phyloP scores from a whole-genome alignment of 2,329 filamentous ascomycete species.

The Microsporum canis region DNA sequence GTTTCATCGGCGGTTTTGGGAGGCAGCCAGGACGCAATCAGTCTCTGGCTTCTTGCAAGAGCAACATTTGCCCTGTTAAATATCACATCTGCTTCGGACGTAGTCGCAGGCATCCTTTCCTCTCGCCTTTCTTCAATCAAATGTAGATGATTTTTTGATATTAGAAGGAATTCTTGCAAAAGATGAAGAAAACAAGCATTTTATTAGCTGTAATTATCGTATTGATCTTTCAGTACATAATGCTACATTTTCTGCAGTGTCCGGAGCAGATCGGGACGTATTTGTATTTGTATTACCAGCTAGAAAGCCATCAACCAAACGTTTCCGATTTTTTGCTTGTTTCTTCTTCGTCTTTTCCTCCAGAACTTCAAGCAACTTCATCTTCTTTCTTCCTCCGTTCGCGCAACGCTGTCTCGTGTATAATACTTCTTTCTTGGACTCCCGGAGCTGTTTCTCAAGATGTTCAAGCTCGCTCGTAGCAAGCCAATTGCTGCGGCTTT shows the following conservation, averaged over 20 bases:
- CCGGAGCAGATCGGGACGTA: constrained; percentile 1
- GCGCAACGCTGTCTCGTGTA: neutral
- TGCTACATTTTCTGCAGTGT: neutral
- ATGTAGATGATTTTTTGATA: neutral
- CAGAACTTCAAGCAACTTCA: neutral
- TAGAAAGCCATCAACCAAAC: neutral
- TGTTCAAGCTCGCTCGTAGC: constrained; percentile 82
- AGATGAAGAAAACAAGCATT: neutral
- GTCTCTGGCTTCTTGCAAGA: constrained; percentile 42
- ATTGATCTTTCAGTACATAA: neutral
- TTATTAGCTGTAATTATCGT: neutral
- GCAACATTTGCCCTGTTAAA: constrained; percentile 44
- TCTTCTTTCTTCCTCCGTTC: neutral
- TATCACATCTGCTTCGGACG: constrained; percentile 43
- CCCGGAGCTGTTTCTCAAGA: constrained; percentile 37
- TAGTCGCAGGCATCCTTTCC: neutral
- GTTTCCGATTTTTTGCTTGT: neutral
- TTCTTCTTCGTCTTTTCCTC: neutral
- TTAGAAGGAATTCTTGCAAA: neutral
- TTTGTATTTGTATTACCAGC: neutral
- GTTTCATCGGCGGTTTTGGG: constrained; percentile 32
- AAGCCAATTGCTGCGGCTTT: constrained; percentile 70
- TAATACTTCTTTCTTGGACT: neutral
- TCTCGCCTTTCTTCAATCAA: neutral
- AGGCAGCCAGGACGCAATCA: constrained; percentile 48